Evolutionary conservation across 257 asterid species (phyloP).

Genomic region (Jacaranda mimosifolia): DNA sequence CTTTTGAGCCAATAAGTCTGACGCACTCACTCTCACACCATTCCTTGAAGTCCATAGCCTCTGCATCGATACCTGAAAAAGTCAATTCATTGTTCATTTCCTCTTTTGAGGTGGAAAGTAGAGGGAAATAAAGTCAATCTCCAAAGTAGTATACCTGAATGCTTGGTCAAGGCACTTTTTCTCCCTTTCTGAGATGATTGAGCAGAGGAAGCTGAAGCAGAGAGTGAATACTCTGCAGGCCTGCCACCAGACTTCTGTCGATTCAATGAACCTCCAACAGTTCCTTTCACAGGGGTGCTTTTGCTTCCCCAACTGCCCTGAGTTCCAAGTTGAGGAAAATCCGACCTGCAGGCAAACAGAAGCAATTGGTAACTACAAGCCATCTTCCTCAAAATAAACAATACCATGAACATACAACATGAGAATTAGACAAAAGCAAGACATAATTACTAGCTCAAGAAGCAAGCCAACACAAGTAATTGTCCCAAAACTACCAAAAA

Average conservation of each 20-base stretch:
- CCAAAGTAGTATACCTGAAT: conserved; percentile 62
- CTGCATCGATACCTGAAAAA: conserved; percentile 52
- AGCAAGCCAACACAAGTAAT: background rate
- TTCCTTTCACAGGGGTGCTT: conserved; percentile 64
- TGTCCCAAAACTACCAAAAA: conserved; percentile 1
- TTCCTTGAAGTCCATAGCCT: conserved; percentile 86
- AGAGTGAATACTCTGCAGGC: conserved; percentile 51
- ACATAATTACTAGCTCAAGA: background rate
- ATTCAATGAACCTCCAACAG: conserved; percentile 59
- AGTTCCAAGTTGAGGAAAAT: conserved; percentile 74
- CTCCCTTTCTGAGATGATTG: conserved; percentile 67
- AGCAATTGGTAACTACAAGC: conserved; percentile 5
- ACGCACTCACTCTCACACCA: conserved; percentile 97
- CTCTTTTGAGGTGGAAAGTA: background rate
- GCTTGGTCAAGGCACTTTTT: conserved; percentile 58
- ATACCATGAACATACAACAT: conserved; percentile 25
- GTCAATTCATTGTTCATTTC: background rate
- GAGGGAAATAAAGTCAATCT: background rate
- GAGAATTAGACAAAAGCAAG: background rate
- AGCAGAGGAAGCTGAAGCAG: conserved; percentile 58
- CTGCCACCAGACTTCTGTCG: conserved; percentile 68
- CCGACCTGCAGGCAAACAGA: conserved; percentile 64
- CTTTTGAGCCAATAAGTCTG: conserved; percentile 87
- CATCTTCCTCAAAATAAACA: conserved; percentile 21
- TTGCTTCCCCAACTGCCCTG: conserved; percentile 76